These are phyloP conservation scores for Pseudohyphozyma bogoriensis DNA, from an alignment of 768 basidiomycete species.

Conservation along the genomic window DNA sequence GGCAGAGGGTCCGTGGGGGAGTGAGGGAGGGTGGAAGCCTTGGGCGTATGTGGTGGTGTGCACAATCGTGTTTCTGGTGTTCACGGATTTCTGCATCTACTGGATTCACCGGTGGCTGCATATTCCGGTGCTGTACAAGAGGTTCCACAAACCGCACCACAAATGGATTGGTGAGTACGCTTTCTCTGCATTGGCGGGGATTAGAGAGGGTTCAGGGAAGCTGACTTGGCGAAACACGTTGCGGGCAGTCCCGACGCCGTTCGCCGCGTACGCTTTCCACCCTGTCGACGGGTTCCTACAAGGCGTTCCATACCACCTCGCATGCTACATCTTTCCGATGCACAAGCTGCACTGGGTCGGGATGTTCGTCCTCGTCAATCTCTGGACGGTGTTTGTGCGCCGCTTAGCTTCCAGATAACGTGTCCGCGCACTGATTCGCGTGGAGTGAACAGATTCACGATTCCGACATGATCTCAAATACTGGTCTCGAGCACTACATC, in stretches of 20 bases:
- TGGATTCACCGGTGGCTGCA: conserved; percentile 93
- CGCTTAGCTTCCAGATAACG: neutral
- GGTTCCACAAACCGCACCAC: conserved; percentile 94
- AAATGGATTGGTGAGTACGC: conserved; percentile 80
- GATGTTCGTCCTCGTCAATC: conserved; percentile 83
- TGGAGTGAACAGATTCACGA: conserved; percentile 68
- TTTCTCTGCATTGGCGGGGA: neutral
- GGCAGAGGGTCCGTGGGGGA: conserved; percentile 48
- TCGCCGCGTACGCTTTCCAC: conserved; percentile 96
- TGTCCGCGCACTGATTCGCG: neutral
- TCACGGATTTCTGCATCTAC: conserved; percentile 90
- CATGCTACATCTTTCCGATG: conserved; percentile 79
- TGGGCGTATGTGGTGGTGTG: conserved; percentile 29
- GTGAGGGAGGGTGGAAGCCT: conserved; percentile 25
- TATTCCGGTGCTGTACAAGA: conserved; percentile 74
- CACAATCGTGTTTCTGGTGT: conserved; percentile 51
- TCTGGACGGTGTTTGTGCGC: conserved; percentile 80
- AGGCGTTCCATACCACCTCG: conserved; percentile 88
- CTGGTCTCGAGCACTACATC: conserved; percentile 74
- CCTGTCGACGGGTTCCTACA: conserved; percentile 89
- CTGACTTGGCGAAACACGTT: neutral
- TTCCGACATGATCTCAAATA: conserved; percentile 94
- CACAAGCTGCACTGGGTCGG: conserved; percentile 73
- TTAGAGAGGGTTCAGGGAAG: neutral
- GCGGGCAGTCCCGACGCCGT: conserved; percentile 93